Evolutionary conservation across 176 grass and related monocot genomes (phyloP).

Genomic region (Aegilops umbellulata): DNA sequence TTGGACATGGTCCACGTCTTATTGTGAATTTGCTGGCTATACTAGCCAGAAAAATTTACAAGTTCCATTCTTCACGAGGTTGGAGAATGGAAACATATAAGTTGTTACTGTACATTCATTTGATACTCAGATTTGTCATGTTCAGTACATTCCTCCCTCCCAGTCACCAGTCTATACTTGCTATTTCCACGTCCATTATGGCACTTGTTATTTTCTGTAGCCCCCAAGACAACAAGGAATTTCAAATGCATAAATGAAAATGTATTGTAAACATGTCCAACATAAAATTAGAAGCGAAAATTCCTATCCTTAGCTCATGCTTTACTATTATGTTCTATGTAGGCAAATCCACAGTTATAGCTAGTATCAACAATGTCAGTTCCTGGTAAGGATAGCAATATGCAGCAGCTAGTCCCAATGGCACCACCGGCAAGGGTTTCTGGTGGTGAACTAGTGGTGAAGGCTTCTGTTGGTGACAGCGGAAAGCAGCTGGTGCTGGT

Average conservation of each 20-base stretch:
- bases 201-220: neutral
- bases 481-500: constrained; percentile 49
- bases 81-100: neutral
- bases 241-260: neutral
- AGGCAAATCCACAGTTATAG: neutral
- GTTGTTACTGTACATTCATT: neutral
- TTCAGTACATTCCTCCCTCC: neutral
- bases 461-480: constrained; percentile 20
- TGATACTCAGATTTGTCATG: neutral
- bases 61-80: neutral
- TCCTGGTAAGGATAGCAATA: constrained; percentile 45
- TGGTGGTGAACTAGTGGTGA: constrained; percentile 32
- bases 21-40: neutral
- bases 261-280: neutral
- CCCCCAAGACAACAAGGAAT: neutral
- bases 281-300: neutral
- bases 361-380: constrained; percentile 38
- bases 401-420: constrained; percentile 54
- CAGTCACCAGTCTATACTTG: neutral
- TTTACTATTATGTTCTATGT: constrained; percentile 1
- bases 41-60: neutral
- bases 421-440: constrained; percentile 24
- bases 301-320: neutral
- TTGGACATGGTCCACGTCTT: neutral
- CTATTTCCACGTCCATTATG: neutral